These are phyloP conservation scores for Fusarium odoratissimum DNA, from an alignment of 2,329 filamentous ascomycete genomes.

Conservation along the genomic window DNA sequence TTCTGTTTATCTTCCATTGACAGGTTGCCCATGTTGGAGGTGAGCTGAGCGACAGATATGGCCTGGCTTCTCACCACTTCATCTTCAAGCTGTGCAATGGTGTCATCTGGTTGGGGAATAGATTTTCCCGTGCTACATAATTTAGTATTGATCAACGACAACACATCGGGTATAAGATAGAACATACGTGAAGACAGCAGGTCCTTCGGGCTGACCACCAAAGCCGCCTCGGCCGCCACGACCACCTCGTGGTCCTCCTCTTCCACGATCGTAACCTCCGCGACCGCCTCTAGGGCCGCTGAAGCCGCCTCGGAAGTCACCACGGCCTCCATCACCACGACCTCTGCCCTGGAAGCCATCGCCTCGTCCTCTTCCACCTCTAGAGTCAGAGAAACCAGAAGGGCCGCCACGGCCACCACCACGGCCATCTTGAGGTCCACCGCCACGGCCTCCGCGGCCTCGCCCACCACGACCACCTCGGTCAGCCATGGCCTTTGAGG, in stretches of 20 bases:
- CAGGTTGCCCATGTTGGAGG: constrained; percentile 52
- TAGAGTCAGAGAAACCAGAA: constrained; percentile 15
- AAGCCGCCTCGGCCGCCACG: constrained; percentile 27
- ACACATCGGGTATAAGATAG: neutral
- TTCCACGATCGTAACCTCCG: constrained; percentile 33
- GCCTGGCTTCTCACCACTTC: constrained; percentile 50
- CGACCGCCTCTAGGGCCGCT: constrained; percentile 34
- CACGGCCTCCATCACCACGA: constrained; percentile 15
- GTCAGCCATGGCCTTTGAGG: constrained; percentile 41
- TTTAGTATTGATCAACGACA: constrained; percentile 7
- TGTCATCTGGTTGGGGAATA: constrained; percentile 40
- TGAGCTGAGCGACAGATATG: constrained; percentile 46
- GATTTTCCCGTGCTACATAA: constrained; percentile 38
- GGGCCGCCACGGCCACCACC: constrained; percentile 26
- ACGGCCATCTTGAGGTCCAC: constrained; percentile 28
- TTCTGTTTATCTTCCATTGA: constrained; percentile 40
- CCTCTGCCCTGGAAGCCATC: constrained; percentile 8
- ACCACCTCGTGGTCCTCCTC: constrained; percentile 36
- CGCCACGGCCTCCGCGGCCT: constrained; percentile 35
- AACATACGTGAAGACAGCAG: constrained; percentile 40
- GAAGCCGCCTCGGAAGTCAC: constrained; percentile 30
- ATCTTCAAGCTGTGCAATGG: constrained; percentile 55
- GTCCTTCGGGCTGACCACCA: neutral
- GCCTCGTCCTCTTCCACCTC: constrained; percentile 40
- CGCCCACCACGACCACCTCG: constrained; percentile 40